Base-by-base conservation (phyloP, 2,329 filamentous ascomycete species). In the Pyrenochaeta sp. region DNA sequence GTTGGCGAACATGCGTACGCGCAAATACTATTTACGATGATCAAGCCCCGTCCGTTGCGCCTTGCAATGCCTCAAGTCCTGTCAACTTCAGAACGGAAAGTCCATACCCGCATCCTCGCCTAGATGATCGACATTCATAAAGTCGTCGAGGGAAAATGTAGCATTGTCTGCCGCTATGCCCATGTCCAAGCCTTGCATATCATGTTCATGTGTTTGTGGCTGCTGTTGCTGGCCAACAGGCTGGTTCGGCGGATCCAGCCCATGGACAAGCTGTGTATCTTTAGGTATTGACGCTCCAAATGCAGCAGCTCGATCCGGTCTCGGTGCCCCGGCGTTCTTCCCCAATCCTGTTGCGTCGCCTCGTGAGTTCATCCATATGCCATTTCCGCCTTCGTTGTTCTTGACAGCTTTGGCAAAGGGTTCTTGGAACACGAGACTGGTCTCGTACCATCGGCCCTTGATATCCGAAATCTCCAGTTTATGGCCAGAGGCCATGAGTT, bases 371-470 rank as follows among this genome's bases (percentile, higher is more conserved):
- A 84, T 81, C 74, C 76, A 81, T 7, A 77, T 70, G 15, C 80
- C 77, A 54, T 83, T 82, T 2, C 72, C 73, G 7, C 79, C 74
- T 28, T 78, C 75, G 25, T 80, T 79, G 19, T 76, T 71, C 30
- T 78, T 71, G 56, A 80, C 61, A 58, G 59, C 61, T 52, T 74
- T 58, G 61, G 73, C 53, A 69, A 72, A 70, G 10, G 69, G 66
- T 4, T 75, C 68, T 27, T 71, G 66, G 25, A 86, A 79, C 2
- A 87, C 74, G 1, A 83, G 71, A 42, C 78, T 80, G 2, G 83
- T 82, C 70, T 88, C 86, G 69, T 88, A 88, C 86, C 86, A 88
- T 9, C 86, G 80, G 7, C 86, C 86, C 67, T 86, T 86, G 65
- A 87, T 73, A 40, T 86, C 82, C 15, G 78, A 68, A 7, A 86